Base-by-base conservation (phyloP, 2,329 filamentous ascomycete genomes). In the Microthyrium microscopicum region DNA sequence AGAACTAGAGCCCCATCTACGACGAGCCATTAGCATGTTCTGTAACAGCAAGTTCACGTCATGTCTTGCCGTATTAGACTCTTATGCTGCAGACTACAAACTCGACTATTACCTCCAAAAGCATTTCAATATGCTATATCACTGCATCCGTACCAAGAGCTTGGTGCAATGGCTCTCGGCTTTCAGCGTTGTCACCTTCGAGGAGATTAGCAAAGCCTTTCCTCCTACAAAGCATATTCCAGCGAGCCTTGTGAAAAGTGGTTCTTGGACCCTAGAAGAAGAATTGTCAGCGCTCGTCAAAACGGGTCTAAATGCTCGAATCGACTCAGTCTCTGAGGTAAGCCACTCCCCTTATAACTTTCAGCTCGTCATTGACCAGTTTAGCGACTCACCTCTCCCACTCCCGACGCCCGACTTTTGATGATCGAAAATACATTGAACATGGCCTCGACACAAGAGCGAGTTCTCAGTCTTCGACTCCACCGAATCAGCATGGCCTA, bases 111-210 rank as follows among this genome's bases (percentile, higher is more conserved):
- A 93, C 52, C 68, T 98, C 5, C 75, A 80, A 38, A 70, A 66
- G 40, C 80, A 92, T 42, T 62, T 94, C 13, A 49, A 66, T 24
- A 57, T 60, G 2, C 62, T 98, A 15, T 89, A 85, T 57, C 61
- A 67, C 8, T 61, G 64, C 30, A 84, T 98, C 44, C 73, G 89
- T 38, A 79, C 69, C 47, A 94, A 94, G 60, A 87, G 85, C 47
- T 94, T 98, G 38, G 71, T 85, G 17, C 82, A 93, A 49, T 95
- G 94, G 56, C 78, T 93, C 45, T 67, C 82, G 17, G 85, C 89
- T 0, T 98, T 92, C 54, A 91, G 78, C 26, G 77, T 76, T 42
- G 83, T 94, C 40, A 85, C 79, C 1, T 62, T 95, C 4, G 67
- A 76, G 15, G 83, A 73, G 39, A 71, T 98, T 62, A 73, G 79